phyloP scores from a whole-genome alignment of 2,329 filamentous ascomycete species.

The Pezicula rhizophila region DNA sequence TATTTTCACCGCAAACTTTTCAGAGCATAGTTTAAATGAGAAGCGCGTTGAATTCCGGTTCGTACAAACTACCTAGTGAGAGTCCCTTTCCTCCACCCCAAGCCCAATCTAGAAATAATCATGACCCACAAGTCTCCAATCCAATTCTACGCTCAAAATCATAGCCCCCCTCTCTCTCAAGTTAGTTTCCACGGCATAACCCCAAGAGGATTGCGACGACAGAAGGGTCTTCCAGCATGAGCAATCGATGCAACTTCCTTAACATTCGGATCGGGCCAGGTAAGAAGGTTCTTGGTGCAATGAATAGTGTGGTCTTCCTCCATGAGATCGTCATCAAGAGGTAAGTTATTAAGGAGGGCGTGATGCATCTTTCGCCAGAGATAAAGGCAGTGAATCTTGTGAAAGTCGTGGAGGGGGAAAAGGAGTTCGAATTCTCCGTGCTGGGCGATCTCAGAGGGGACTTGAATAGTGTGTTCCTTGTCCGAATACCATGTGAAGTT shows the following conservation, averaged over 20 bases:
- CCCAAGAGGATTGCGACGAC: neutral
- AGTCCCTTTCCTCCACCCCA: no score
- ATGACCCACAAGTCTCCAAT: no score
- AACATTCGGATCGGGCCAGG: neutral
- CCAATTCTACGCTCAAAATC: no score
- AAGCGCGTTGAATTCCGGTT: no score
- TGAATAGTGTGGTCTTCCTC: neutral
- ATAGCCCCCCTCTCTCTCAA: no score
- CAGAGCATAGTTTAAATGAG: no score
- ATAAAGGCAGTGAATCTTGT: constrained; percentile 1
- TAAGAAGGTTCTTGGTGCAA: neutral
- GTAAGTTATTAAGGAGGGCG: neutral
- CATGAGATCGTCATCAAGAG: constrained; percentile 1
- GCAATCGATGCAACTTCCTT: neutral
- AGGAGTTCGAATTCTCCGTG: neutral
- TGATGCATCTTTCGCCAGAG: constrained; percentile 1
- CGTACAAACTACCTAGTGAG: no score
- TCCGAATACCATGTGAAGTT: constrained; percentile 1
- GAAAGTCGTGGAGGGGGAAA: neutral
- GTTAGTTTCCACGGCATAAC: neutral
- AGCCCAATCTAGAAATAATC: no score
- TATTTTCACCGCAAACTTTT: no score
- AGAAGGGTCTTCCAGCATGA: neutral
- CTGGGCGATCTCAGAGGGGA: neutral
- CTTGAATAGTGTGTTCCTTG: neutral